A percentile compares a stretch with the other conserved stretches of the same genome.
Conservation (phyloP, 2,329 filamentous ascomycete species). For the Fusarium sp. region DNA sequence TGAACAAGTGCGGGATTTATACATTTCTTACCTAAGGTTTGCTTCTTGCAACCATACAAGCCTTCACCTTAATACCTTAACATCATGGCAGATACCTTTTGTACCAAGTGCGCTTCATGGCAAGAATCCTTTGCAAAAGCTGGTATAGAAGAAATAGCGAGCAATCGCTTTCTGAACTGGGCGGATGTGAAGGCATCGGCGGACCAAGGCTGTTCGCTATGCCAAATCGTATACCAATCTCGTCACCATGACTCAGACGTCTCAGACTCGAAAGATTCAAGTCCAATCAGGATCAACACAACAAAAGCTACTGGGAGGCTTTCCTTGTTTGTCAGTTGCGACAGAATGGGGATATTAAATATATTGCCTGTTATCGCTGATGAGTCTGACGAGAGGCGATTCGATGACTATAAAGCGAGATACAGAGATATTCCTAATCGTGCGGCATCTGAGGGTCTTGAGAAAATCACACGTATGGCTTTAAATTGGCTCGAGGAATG, state of each 20-base stretch:
- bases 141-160: rapidly evolving
- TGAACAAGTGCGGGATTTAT: rapidly evolving
- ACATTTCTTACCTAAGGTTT: too few species aligned
- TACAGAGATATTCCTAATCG: rapidly evolving
- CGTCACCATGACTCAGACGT: background rate
- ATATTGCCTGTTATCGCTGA: rapidly evolving
- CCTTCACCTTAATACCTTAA: rapidly evolving
- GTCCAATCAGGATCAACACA: rapidly evolving
- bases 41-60: too few species aligned
- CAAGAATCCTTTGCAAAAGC: too few species aligned
- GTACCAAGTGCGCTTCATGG: too few species aligned
- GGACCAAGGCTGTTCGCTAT: background rate
- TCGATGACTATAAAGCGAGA: rapidly evolving
- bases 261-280: rapidly evolving
- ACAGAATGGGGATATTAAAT: too few species aligned
- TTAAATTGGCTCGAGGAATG: background rate
- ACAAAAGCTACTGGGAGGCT: rapidly evolving
- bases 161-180: background rate
- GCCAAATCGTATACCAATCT: background rate
- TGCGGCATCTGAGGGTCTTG: rapidly evolving
- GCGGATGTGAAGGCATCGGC: background rate
- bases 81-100: too few species aligned
- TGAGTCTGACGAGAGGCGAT: rapidly evolving
- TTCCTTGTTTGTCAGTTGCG: rapidly evolving
- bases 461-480: background rate